Evolutionary conservation across 805 yeast genomes (phyloP), one percentile per base, ranked within the genome.

Genomic region (Ogataea minuta): DNA sequence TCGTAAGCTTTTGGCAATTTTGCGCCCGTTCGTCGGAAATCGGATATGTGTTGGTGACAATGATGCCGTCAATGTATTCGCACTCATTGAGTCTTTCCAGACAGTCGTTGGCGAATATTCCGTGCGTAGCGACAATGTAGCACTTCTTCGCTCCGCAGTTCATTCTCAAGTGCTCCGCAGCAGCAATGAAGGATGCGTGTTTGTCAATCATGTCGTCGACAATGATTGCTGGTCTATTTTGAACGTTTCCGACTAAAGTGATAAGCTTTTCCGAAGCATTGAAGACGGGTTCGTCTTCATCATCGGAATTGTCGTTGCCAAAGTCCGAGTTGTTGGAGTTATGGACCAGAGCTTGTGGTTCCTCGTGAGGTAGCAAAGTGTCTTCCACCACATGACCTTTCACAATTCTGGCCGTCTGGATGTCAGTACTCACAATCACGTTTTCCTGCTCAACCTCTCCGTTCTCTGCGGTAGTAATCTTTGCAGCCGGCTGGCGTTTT

Each of bases 131-230:
- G 45, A 93, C 80, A 16, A 93, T 79, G 54, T 84, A 86, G 19
- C 93, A 96, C 43, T 78, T 74, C 54, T 81, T 84, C 45, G 99
- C 99, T 42, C 99, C 99, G 68, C 99, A 93, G 64, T 90, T 91
- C 64, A 86, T 72, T 50, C 95, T 77, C 62, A 95, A 78, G 67
- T 93, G 99, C 67, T 93, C 99, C 23, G 99, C 99, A 29, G 99
- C 99, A 21, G 97, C 91, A 48, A 93, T 84, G 60, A 90, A 91
- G 8, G 95, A 80, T 48, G 83, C 81, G 31, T 96, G 96, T 60
- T 93, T 88, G 61, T 93, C 99, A 54, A 93, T 84, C 95, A 93
- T 87, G 62, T 93, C 99, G 66, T 93, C 99, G 43, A 93, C 72
- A 44, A 93, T 85, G 50, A 93, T 86, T 13, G 97, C 98, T 6